Percentiles rank a stretch among this genome's conserved stretches.
phyloP scores from a whole-genome alignment of 2,329 filamentous ascomycete species.

The Pleomassaria siparia region DNA sequence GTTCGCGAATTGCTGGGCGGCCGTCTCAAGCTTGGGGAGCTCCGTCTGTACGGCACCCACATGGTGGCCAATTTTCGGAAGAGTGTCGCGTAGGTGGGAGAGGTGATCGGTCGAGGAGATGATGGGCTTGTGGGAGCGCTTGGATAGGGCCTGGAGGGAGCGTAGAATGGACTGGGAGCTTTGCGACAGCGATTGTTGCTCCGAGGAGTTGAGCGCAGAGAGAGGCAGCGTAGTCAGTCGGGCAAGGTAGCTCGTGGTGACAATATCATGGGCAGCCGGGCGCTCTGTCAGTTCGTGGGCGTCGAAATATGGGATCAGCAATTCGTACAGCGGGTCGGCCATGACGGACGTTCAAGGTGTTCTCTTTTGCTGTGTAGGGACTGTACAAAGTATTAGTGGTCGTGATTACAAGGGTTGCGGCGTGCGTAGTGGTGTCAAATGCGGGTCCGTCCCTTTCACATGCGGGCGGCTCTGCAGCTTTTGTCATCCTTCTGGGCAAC shows the following conservation, averaged over 20 bases:
- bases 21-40: slow-evolving; percentile 77
- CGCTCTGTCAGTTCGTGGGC: slow-evolving; percentile 37
- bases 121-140: slow-evolving; percentile 82
- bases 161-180: slow-evolving; percentile 77
- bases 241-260: slow-evolving; percentile 70
- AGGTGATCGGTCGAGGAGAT: slow-evolving; percentile 80
- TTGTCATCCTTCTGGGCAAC: not conserved
- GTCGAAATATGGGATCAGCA: slow-evolving; percentile 66
- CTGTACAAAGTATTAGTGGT: not conserved
- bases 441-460: not conserved
- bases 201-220: slow-evolving; percentile 69
- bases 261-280: slow-evolving; percentile 51
- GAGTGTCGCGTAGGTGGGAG: slow-evolving; percentile 66
- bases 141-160: slow-evolving; percentile 83
- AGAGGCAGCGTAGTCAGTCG: slow-evolving; percentile 77
- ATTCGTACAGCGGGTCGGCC: slow-evolving; percentile 70
- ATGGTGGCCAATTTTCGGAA: slow-evolving; percentile 70
- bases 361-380: not conserved
- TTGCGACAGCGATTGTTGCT: slow-evolving; percentile 79
- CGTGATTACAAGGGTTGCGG: not conserved
- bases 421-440: not conserved
- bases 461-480: slow-evolving; percentile 2
- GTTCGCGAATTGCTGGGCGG: slow-evolving; percentile 77
- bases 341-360: slow-evolving; percentile 11
- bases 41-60: slow-evolving; percentile 67